phyloP scores from a whole-genome alignment of 2,329 filamentous ascomycete species.

The Zymoseptoria ardabiliae region DNA sequence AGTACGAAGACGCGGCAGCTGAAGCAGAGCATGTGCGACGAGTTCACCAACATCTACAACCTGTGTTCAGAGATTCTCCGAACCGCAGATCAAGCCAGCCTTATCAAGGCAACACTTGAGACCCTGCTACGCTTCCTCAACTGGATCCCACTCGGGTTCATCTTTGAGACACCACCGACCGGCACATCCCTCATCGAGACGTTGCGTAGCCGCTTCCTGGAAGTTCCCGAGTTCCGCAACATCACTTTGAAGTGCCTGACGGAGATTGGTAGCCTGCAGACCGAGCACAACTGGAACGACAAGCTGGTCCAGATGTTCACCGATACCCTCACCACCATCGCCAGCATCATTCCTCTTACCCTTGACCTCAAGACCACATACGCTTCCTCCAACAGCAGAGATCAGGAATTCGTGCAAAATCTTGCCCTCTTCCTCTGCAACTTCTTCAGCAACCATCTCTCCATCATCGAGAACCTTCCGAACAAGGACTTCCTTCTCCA shows the following conservation, averaged over 20 bases:
- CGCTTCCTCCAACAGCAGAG: conserved; percentile 78
- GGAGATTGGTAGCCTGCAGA: conserved; percentile 90
- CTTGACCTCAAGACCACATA: conserved; percentile 90
- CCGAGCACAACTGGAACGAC: conserved; percentile 81
- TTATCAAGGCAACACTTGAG: conserved; percentile 94
- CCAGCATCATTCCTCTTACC: conserved; percentile 83
- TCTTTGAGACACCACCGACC: conserved; percentile 78
- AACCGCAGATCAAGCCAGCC: conserved; percentile 76
- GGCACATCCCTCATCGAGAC: conserved; percentile 73
- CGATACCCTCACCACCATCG: conserved; percentile 85
- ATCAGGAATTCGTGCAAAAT: conserved; percentile 98
- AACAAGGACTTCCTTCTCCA: conserved; percentile 93
- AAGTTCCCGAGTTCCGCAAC: conserved; percentile 91
- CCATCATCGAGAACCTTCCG: conserved; percentile 89
- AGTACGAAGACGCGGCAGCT: conserved; percentile 91
- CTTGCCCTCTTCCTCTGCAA: conserved; percentile 92
- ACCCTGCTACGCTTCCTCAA: conserved; percentile 94
- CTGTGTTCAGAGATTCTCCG: conserved; percentile 92
- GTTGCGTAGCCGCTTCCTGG: conserved; percentile 82
- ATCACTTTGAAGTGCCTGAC: conserved; percentile 94
- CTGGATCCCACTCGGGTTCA: conserved; percentile 97
- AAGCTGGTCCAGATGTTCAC: conserved; percentile 98
- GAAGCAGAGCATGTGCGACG: conserved; percentile 97
- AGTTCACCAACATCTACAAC: conserved; percentile 97
- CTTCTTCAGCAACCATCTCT: conserved; percentile 90